A percentile compares a stretch with the other conserved stretches of the same genome.
Conservation (phyloP, 208 protist genomes). For the Wallacemonas sp. region DNA sequence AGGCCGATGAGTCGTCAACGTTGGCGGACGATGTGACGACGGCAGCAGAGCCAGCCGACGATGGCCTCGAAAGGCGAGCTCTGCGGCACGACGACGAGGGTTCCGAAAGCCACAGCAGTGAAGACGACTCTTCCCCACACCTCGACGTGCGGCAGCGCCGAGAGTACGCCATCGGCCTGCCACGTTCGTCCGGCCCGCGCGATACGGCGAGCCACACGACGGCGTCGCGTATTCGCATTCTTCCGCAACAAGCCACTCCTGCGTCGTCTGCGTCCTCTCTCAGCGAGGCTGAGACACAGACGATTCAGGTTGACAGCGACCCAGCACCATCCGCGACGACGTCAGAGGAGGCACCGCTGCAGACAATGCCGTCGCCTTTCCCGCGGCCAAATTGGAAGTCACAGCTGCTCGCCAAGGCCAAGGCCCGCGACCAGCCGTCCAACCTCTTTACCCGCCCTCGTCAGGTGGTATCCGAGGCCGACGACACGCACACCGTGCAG, state of each 20-base stretch:
- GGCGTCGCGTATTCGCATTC: not conserved
- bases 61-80: too few species aligned
- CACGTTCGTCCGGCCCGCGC: too few species aligned
- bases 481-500: too few species aligned
- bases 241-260: not conserved
- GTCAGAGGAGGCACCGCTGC: not conserved
- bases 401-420: not conserved
- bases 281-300: not conserved
- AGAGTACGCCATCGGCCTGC: not conserved
- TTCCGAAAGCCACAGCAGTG: too few species aligned
- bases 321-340: slow-evolving; percentile 4
- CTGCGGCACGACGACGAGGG: too few species aligned
- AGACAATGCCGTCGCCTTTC: not conserved
- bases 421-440: slow-evolving; percentile 3
- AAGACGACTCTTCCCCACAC: too few species aligned
- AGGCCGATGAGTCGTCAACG: too few species aligned
- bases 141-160: not conserved
- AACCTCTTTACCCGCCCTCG: slow-evolving; percentile 20
- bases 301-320: not conserved
- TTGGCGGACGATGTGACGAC: too few species aligned
- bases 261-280: not conserved
- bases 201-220: not conserved
- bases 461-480: not conserved
- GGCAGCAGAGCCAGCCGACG: too few species aligned
- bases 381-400: not conserved